Percentiles rank a stretch among this genome's conserved stretches.
Evolutionary conservation across 208 protist species (phyloP).

Genomic region (Acanthamoeba castellanii): DNA sequence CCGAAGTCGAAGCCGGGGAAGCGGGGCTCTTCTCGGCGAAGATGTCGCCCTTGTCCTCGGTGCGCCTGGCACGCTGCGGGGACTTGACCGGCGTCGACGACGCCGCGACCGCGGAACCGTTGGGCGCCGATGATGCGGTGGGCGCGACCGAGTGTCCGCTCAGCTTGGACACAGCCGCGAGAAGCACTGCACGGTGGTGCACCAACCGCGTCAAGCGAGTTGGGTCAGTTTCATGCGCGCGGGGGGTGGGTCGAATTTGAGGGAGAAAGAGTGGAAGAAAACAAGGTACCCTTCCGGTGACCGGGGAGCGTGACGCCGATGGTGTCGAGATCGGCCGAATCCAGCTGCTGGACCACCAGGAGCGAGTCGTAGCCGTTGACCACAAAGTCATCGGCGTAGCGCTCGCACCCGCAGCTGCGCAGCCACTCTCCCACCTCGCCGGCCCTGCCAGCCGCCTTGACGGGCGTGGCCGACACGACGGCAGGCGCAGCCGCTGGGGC

Average conservation of each 20-base stretch:
- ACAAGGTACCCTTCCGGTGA: background rate
- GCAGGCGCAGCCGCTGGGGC: background rate
- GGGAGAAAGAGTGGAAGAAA: no score
- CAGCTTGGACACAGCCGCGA: background rate
- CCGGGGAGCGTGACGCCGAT: slow-evolving; percentile 54
- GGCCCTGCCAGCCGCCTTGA: background rate
- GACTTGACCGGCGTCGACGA: background rate
- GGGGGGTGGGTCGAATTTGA: background rate
- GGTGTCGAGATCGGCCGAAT: slow-evolving; percentile 33
- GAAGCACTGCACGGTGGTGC: background rate
- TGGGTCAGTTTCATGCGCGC: no score
- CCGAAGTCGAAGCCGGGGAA: background rate
- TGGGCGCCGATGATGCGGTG: background rate
- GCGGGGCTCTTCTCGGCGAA: slow-evolving; percentile 3
- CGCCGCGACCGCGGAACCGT: background rate
- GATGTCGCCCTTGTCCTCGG: background rate
- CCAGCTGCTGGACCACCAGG: slow-evolving; percentile 36
- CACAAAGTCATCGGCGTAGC: slow-evolving; percentile 17
- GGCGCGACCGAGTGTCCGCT: background rate
- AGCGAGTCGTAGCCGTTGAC: slow-evolving; percentile 68
- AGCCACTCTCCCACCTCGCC: slow-evolving; percentile 40
- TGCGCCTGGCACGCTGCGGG: background rate
- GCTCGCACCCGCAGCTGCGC: slow-evolving; percentile 25
- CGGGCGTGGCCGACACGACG: background rate
- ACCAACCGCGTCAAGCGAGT: background rate